Evolutionary conservation across 1,139 yeast genomes (phyloP).

Genomic region (Geotrichum macrosporum): DNA sequence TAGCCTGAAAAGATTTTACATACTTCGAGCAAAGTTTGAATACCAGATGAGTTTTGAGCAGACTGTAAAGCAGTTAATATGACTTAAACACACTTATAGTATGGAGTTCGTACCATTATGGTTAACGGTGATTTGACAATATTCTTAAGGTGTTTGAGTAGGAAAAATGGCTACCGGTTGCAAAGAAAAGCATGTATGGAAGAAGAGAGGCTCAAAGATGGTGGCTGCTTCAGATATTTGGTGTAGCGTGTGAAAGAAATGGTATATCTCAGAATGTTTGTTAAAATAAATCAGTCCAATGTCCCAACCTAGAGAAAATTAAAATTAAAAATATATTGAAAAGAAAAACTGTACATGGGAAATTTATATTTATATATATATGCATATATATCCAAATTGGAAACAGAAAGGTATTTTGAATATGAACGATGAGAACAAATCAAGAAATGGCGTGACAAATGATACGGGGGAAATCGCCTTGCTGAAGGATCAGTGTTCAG

Average conservation of each 20-base stretch:
- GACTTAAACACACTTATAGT: neutral
- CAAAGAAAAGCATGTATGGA: neutral
- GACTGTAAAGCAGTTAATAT: constrained; percentile 31
- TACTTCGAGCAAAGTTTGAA: constrained; percentile 43
- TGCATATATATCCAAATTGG: too few relatives aligned
- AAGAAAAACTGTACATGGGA: neutral
- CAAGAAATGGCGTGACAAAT: neutral
- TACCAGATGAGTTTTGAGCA: constrained; percentile 44
- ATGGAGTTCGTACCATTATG: constrained; percentile 14
- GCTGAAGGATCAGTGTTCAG: constrained; percentile 21
- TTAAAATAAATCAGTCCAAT: constrained; percentile 5
- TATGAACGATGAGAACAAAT: neutral
- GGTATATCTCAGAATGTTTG: neutral
- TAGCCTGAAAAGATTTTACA: too few relatives aligned
- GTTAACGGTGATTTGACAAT: neutral
- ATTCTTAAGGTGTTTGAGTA: neutral
- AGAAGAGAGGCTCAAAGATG: neutral
- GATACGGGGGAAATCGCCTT: neutral
- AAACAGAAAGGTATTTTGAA: too few relatives aligned
- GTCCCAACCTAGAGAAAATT: constrained; percentile 1
- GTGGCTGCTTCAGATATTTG: constrained; percentile 14
- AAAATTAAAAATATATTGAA: neutral
- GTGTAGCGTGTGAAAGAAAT: too few relatives aligned
- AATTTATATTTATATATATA: neutral
- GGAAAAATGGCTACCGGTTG: neutral